Conservation (phyloP, 306 rosid species). For the Argentina anserina region DNA sequence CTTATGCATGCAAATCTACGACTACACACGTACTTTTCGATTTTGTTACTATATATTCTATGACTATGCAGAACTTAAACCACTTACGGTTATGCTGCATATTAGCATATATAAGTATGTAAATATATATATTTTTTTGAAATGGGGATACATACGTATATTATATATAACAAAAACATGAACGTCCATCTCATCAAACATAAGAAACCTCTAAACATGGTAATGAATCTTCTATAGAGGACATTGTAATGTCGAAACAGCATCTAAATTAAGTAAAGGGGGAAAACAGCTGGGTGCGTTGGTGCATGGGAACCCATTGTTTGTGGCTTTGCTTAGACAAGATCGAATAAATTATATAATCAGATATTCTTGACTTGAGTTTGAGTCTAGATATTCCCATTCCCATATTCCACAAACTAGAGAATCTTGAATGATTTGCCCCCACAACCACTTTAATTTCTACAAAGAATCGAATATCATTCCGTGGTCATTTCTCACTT, state of each 20-base stretch:
- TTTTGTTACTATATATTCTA: too few species aligned
- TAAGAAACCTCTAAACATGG: neutral
- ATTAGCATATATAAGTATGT: too few species aligned
- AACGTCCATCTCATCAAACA: neutral
- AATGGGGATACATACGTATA: too few species aligned
- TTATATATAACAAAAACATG: neutral
- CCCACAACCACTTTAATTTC: too few species aligned
- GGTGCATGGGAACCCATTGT: slow-evolving; percentile 70
- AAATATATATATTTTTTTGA: too few species aligned
- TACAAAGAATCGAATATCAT: slow-evolving; percentile 86
- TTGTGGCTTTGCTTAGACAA: slow-evolving; percentile 70
- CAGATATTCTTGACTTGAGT: slow-evolving; percentile 68
- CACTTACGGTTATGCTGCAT: too few species aligned
- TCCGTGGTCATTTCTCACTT: slow-evolving; percentile 98
- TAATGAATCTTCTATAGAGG: neutral
- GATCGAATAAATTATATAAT: slow-evolving; percentile 31
- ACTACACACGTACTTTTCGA: too few species aligned
- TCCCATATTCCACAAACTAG: slow-evolving; percentile 45
- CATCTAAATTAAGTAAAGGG: slow-evolving; percentile 53
- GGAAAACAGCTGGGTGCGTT: slow-evolving; percentile 60
- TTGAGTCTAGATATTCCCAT: slow-evolving; percentile 68
- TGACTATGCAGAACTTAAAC: too few species aligned
- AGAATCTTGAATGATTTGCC: too few species aligned
- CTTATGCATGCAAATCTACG: too few species aligned
- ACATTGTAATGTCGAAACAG: slow-evolving; percentile 25